These are phyloP conservation scores for Punica granatum DNA, from an alignment of 345 rosid species.

Conservation along the genomic window DNA sequence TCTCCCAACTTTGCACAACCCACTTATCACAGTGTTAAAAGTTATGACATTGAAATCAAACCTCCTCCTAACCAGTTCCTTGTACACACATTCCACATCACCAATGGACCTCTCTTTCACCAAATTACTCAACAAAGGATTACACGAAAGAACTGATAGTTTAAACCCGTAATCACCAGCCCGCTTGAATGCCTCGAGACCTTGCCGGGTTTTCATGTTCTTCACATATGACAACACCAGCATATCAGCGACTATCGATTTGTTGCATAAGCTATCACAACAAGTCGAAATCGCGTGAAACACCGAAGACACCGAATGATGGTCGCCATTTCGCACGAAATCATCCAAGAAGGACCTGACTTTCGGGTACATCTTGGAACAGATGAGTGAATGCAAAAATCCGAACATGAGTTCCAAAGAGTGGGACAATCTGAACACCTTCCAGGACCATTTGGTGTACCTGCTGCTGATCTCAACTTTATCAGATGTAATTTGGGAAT, in stretches of 20 bases:
- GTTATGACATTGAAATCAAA: slow-evolving; percentile 31
- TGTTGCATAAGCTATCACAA: slow-evolving; percentile 39
- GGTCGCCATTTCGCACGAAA: slow-evolving; percentile 32
- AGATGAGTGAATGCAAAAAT: slow-evolving; percentile 38
- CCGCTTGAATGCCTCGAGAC: slow-evolving; percentile 65
- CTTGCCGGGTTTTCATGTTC: slow-evolving; percentile 36
- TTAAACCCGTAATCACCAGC: slow-evolving; percentile 64
- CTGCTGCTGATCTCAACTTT: slow-evolving; percentile 27
- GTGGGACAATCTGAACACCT: slow-evolving; percentile 29
- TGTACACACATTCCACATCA: slow-evolving; percentile 52
- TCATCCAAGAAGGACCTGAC: slow-evolving; percentile 56
- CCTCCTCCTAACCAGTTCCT: slow-evolving; percentile 62
- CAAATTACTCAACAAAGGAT: slow-evolving; percentile 63
- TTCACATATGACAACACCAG: slow-evolving; percentile 50
- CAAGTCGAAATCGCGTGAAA: slow-evolving; percentile 53
- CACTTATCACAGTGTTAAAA: slow-evolving; percentile 52
- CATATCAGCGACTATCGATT: slow-evolving; percentile 57
- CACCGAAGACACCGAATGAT: slow-evolving; percentile 37
- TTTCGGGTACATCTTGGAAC: slow-evolving; percentile 43
- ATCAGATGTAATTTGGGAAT: slow-evolving; percentile 26
- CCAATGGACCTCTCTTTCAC: slow-evolving; percentile 34
- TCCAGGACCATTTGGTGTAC: slow-evolving; percentile 50
- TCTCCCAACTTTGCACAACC: slow-evolving; percentile 66
- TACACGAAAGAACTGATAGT: slow-evolving; percentile 59
- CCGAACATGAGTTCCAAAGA: slow-evolving; percentile 38